Base-by-base conservation (phyloP, 306 rosid species). In the Amphicarpaea edgeworthii region DNA sequence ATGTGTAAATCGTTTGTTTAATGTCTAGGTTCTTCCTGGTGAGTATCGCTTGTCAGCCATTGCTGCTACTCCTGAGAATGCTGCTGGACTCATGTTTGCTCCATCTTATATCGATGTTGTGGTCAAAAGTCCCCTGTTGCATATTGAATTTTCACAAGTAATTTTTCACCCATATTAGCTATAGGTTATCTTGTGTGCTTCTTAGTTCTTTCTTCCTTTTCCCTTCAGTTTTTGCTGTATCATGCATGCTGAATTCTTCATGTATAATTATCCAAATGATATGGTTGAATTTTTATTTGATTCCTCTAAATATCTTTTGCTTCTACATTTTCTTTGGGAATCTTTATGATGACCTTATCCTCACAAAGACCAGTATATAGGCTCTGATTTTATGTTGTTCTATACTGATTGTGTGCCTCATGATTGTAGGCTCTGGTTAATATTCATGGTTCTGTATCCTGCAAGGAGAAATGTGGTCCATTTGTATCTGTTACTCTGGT, bases 1-100 rank as follows among this genome's bases (percentile, higher is more conserved):
- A 51, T 57, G 34, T 66, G 37, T 72, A 66, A 68, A 72, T 74
- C 24, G 10, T 74, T 73, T 60, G 38, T 50, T 53, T 24, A 12
- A 34, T 86, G 55, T 77, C 60, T 85, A 96, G 99, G 97, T 96
- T 83, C 86, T 87, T 76, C 82, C 93, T 8, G 98, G 98, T 74
- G 99, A 92, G 78, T 96, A 96, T 83, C 98, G 97, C 79, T 78
- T 96, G 70, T 92, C 99, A 70, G 96, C 97, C 69, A 78, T 96
- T 85, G 90, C 96, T 76, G 83, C 93, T 70, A 30, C 85, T 63
- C 86, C 90, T 9, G 99, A 89, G 73, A 88, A 88, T 83, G 86
- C 86, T 82, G 89, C 96, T 75, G 97, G 98, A 53, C 87, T 96
- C 82, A 79, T 90, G 82, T 92, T 96, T 86, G 78, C 89, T 82